Percentiles rank a stretch among this genome's conserved stretches.
These are phyloP conservation scores for Vitis hybrid DNA, from an alignment of 177 flowering plant genomes.

Conservation along the genomic window DNA sequence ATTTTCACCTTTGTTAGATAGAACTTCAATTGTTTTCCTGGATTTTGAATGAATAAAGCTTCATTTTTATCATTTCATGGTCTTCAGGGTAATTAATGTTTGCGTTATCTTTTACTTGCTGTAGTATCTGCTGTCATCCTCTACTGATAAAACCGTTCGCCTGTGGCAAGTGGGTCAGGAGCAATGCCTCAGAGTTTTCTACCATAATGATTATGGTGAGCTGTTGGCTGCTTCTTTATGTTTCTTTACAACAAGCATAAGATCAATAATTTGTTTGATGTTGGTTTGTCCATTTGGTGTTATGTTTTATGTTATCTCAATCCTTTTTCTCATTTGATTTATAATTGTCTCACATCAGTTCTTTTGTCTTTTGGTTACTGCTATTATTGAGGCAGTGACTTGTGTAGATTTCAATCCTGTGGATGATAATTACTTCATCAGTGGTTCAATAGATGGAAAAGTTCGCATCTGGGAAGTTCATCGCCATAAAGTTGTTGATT, in stretches of 20 bases:
- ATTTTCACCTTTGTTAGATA: no score
- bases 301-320: not conserved
- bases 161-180: conserved; percentile 76
- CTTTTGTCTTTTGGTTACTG: conserved; percentile 3
- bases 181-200: conserved; percentile 59
- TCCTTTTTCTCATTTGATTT: conserved; percentile 4
- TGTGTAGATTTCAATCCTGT: conserved; percentile 75
- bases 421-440: conserved; percentile 77
- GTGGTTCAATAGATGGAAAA: conserved; percentile 97
- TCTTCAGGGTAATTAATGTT: no score
- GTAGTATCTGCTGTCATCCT: conserved; percentile 80
- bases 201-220: conserved; percentile 79
- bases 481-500: conserved; percentile 68
- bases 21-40: not conserved
- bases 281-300: not conserved
- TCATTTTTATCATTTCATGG: no score
- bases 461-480: conserved; percentile 84
- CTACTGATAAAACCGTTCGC: conserved; percentile 82
- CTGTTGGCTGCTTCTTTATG: conserved; percentile 1
- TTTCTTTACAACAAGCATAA: not conserved
- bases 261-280: not conserved
- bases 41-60: not conserved
- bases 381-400: conserved; percentile 60
- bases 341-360: conserved; percentile 7
- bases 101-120: conserved; percentile 8